phyloP scores from a whole-genome alignment of 495 filamentous ascomycete species.

The Annulohypoxylon stygium region DNA sequence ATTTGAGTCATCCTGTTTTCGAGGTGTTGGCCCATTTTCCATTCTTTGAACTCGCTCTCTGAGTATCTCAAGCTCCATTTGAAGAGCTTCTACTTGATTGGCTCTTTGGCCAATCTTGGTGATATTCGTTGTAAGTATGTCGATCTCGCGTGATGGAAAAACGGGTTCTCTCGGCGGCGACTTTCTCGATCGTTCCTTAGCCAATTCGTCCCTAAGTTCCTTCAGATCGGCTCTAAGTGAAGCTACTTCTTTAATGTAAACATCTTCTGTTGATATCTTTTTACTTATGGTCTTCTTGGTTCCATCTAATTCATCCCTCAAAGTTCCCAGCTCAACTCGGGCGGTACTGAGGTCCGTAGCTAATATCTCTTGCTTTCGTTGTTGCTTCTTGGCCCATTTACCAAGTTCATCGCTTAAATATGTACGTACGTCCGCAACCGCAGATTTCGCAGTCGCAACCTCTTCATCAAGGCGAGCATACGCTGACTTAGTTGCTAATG shows the following conservation, averaged over 20 bases:
- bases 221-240: slow-evolving; percentile 38
- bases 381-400: slow-evolving; percentile 21
- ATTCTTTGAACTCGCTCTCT: slow-evolving; percentile 53
- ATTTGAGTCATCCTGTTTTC: slow-evolving; percentile 9
- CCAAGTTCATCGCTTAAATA: slow-evolving; percentile 11
- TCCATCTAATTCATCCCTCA: slow-evolving; percentile 17
- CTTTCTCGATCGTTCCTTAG: slow-evolving; percentile 34
- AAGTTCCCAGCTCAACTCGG: not conserved
- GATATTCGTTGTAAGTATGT: slow-evolving; percentile 56
- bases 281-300: slow-evolving; percentile 16
- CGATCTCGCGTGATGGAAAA: slow-evolving; percentile 52
- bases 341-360: slow-evolving; percentile 5
- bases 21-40: slow-evolving; percentile 29
- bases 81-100: slow-evolving; percentile 56
- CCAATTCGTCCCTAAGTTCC: slow-evolving; percentile 50
- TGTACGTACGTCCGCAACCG: slow-evolving; percentile 14
- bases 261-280: slow-evolving; percentile 15
- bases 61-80: slow-evolving; percentile 58
- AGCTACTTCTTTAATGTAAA: slow-evolving; percentile 30
- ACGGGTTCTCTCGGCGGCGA: slow-evolving; percentile 22
- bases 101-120: slow-evolving; percentile 55
- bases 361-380: slow-evolving; percentile 19
- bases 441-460: slow-evolving; percentile 9
- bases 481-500: slow-evolving; percentile 22
- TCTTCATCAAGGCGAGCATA: slow-evolving; percentile 36